These are phyloP conservation scores for Ogataea sp. DNA, from an alignment of 805 yeast species.

Conservation along the genomic window DNA sequence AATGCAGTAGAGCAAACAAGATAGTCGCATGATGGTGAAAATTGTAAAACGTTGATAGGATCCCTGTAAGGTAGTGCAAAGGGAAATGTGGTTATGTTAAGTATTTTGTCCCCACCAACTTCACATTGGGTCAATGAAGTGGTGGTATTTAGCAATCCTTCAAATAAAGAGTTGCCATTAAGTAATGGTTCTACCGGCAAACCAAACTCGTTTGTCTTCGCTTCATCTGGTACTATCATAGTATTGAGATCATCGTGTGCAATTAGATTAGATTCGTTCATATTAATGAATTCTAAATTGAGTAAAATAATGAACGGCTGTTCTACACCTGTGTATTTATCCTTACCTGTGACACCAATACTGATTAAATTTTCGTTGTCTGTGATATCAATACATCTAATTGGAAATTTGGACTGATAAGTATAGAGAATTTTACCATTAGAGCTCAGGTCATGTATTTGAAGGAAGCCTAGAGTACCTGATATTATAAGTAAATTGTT, in stretches of 20 bases:
- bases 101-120: not conserved
- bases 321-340: conserved; percentile 56
- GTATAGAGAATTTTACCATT: conserved; percentile 61
- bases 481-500: conserved; percentile 55
- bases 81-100: conserved; percentile 20
- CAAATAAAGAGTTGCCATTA: conserved; percentile 7
- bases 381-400: conserved; percentile 70
- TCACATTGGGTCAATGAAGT: conserved; percentile 7
- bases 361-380: conserved; percentile 59
- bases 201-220: not conserved
- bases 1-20: conserved; percentile 68
- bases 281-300: conserved; percentile 13
- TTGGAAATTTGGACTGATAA: conserved; percentile 63
- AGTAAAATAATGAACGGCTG: conserved; percentile 68
- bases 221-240: no score
- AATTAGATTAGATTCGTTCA: not conserved
- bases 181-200: not conserved
- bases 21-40: conserved; percentile 65
- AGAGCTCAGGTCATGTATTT: conserved; percentile 51
- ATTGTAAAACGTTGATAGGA: conserved; percentile 66
- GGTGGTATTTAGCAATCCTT: conserved; percentile 9
- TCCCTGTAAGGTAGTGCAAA: conserved; percentile 80
- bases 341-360: conserved; percentile 77
- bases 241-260: no score
- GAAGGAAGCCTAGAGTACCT: conserved; percentile 63